Evolutionary conservation across 202 grass and related monocot species (phyloP).

Genomic region (Carex arenaria): DNA sequence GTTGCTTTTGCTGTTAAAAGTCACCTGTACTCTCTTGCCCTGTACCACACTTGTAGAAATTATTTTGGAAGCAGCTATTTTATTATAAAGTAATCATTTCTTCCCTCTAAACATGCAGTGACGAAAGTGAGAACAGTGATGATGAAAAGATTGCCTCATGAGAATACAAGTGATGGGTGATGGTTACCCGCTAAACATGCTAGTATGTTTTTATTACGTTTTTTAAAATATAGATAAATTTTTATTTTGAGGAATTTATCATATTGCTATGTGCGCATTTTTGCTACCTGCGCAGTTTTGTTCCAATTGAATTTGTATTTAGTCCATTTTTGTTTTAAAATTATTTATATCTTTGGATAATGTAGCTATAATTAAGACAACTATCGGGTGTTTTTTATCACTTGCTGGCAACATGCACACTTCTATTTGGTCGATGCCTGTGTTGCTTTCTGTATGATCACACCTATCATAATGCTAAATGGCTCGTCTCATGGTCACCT

Average conservation of each 20-base stretch:
- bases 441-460: neutral
- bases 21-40: neutral
- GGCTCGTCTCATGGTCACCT: neutral
- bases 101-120: constrained; percentile 39
- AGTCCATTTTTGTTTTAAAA: neutral
- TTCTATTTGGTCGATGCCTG: neutral
- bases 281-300: neutral
- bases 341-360: neutral
- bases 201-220: neutral
- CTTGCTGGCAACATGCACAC: neutral
- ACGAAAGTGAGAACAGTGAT: constrained; percentile 80
- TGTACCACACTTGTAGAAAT: neutral
- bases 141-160: constrained; percentile 43
- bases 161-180: neutral
- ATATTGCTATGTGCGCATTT: neutral
- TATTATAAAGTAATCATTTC: constrained; percentile 7
- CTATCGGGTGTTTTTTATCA: neutral
- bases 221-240: neutral
- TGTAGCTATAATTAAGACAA: neutral
- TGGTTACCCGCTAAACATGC: neutral
- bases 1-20: neutral
- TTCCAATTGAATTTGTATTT: neutral
- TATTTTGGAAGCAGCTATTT: neutral
- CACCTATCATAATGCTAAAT: neutral
- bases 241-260: neutral